phyloP scores from a whole-genome alignment of 2,329 filamentous ascomycete species.

The Karstenula rhodostoma region DNA sequence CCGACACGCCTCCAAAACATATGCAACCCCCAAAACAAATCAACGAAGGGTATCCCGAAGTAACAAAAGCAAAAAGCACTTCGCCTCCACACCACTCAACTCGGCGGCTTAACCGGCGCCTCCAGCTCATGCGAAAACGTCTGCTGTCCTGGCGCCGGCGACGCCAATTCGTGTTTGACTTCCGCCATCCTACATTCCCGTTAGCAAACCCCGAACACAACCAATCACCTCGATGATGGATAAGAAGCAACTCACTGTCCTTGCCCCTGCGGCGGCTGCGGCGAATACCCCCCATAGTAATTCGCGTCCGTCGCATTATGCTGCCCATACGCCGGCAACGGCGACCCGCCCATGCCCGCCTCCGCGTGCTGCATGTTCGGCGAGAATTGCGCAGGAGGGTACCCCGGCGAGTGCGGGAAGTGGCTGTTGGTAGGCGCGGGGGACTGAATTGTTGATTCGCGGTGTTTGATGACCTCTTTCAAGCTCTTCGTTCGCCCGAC shows the following conservation, averaged over 20 bases:
- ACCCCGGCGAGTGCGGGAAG: conserved; percentile 10
- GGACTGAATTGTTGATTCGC: conserved; percentile 22
- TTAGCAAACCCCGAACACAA: too few relatives aligned
- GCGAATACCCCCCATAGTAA: conserved; percentile 32
- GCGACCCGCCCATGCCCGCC: conserved; percentile 15
- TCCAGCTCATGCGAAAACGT: conserved; percentile 38
- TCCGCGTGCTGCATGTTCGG: conserved; percentile 23
- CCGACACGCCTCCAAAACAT: background rate
- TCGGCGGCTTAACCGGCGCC: conserved; percentile 18
- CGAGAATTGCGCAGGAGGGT: conserved; percentile 3
- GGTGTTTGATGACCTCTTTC: conserved; percentile 36
- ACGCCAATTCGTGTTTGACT: conserved; percentile 37
- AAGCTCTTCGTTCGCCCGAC: conserved; percentile 59
- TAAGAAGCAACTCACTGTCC: conserved; percentile 35
- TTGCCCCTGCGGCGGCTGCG: conserved; percentile 27
- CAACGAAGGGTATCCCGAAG: background rate
- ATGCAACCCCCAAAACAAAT: background rate
- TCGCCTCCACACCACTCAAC: background rate
- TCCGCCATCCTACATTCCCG: conserved; percentile 28
- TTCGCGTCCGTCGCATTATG: conserved; percentile 35
- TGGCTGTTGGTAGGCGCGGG: background rate
- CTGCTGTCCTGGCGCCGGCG: conserved; percentile 31
- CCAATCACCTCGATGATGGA: too few relatives aligned
- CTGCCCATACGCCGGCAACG: conserved; percentile 34
- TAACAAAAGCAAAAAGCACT: background rate